These are phyloP conservation scores for Geum urbanum DNA, from an alignment of 306 rosid genomes.

Conservation along the genomic window DNA sequence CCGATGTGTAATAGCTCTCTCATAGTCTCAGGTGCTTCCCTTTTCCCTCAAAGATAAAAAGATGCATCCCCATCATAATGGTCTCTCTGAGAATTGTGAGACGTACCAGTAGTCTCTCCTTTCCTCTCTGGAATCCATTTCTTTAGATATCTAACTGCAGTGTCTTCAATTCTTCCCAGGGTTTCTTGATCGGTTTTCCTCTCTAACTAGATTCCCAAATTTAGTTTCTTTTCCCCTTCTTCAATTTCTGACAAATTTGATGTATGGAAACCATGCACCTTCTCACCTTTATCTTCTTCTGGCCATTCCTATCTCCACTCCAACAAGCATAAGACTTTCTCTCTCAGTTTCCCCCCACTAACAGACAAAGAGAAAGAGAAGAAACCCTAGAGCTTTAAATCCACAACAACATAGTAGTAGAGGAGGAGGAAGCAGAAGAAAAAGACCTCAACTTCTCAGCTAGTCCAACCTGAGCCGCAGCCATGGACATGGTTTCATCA, in stretches of 20 bases:
- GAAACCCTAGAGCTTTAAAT: slow-evolving; percentile 7
- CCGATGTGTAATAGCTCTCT: background rate
- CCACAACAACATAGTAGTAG: too few species aligned
- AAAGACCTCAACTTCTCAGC: background rate
- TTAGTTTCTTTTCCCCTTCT: background rate
- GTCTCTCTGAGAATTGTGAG: background rate
- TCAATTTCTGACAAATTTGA: slow-evolving; percentile 18
- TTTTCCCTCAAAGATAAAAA: slow-evolving; percentile 19
- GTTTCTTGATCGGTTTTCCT: background rate
- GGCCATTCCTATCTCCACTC: slow-evolving; percentile 8
- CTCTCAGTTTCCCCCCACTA: background rate
- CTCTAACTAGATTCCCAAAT: slow-evolving; percentile 7
- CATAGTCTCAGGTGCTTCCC: slow-evolving; percentile 21
- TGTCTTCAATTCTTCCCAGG: background rate
- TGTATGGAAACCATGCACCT: slow-evolving; percentile 33
- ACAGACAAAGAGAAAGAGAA: background rate
- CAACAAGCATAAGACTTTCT: slow-evolving; percentile 8
- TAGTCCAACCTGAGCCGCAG: background rate
- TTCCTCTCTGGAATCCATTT: background rate
- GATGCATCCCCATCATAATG: slow-evolving; percentile 4
- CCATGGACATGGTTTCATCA: slow-evolving; percentile 24
- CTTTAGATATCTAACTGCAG: slow-evolving; percentile 9
- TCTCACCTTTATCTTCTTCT: slow-evolving; percentile 19
- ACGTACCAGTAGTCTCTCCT: background rate
- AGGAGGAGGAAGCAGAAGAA: background rate